These are phyloP conservation scores for Hymenoscyphus scutula DNA, from an alignment of 2,329 filamentous ascomycete genomes.

Conservation along the genomic window DNA sequence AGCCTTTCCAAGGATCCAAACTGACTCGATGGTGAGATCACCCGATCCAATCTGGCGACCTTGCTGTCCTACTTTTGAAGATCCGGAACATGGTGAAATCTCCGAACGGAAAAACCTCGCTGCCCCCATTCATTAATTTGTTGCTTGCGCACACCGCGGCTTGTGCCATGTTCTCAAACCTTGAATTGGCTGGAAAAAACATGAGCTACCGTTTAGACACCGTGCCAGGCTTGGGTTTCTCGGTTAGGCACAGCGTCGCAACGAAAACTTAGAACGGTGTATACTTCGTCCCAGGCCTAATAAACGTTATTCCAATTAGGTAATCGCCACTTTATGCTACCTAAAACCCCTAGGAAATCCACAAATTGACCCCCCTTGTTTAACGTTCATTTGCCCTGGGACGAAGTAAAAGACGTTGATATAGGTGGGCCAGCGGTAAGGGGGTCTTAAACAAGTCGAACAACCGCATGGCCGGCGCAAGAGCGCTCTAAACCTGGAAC, in stretches of 20 bases:
- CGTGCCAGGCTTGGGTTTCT: constrained; percentile 14
- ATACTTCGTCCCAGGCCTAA: no score
- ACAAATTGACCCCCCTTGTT: no score
- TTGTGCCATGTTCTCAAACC: constrained; percentile 5
- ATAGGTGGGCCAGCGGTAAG: constrained; percentile 21
- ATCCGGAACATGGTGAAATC: constrained; percentile 24
- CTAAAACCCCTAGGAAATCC: no score
- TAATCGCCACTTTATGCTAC: no score
- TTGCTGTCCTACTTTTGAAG: constrained; percentile 13
- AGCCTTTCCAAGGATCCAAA: constrained; percentile 12
- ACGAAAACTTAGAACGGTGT: constrained; percentile 20
- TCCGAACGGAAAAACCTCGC: constrained; percentile 26
- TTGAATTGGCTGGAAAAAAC: background rate
- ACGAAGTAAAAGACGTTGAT: constrained; percentile 26
- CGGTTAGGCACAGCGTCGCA: constrained; percentile 24
- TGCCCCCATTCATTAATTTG: constrained; percentile 5
- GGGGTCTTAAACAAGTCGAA: background rate
- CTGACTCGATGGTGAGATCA: constrained; percentile 14
- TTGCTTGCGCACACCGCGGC: constrained; percentile 1
- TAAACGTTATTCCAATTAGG: no score
- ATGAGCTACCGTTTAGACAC: background rate
- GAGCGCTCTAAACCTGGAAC: background rate
- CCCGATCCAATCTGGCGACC: constrained; percentile 9
- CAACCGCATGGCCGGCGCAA: background rate
- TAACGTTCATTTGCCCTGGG: no score